A percentile compares a stretch with the other conserved stretches of the same genome.
phyloP scores from a whole-genome alignment of 192 early-diverging fungal genomes.

The Backusella liffmaniae region DNA sequence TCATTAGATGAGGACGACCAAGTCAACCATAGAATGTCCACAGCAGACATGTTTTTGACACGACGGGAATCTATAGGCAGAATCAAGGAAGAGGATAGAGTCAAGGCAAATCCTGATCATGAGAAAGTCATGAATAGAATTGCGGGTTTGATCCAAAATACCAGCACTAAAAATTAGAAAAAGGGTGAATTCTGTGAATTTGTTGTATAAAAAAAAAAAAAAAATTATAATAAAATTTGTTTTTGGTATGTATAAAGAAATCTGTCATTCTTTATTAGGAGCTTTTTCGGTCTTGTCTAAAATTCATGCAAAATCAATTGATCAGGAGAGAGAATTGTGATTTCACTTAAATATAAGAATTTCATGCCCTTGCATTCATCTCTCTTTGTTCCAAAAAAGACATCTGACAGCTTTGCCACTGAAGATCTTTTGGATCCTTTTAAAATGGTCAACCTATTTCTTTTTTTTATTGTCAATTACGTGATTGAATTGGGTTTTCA shows the following conservation, averaged over 20 bases:
- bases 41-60: neutral
- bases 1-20: neutral
- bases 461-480: neutral
- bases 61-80: conserved; percentile 1
- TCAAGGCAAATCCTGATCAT: conserved; percentile 16
- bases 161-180: neutral
- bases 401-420: conserved; percentile 6
- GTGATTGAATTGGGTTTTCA: neutral
- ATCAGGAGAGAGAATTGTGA: neutral
- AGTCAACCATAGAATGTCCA: neutral
- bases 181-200: neutral
- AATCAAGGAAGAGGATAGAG: neutral
- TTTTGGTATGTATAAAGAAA: neutral
- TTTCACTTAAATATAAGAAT: neutral
- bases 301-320: neutral
- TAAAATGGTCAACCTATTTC: neutral
- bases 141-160: conserved; percentile 10
- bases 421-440: conserved; percentile 1
- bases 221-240: neutral
- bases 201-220: neutral
- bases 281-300: neutral
- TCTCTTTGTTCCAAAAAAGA: neutral
- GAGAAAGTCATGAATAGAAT: conserved; percentile 18
- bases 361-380: neutral
- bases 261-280: neutral